Conservation (phyloP, 1,284 basidiomycete species). For the Melanopsichium pennsylvanicum region DNA sequence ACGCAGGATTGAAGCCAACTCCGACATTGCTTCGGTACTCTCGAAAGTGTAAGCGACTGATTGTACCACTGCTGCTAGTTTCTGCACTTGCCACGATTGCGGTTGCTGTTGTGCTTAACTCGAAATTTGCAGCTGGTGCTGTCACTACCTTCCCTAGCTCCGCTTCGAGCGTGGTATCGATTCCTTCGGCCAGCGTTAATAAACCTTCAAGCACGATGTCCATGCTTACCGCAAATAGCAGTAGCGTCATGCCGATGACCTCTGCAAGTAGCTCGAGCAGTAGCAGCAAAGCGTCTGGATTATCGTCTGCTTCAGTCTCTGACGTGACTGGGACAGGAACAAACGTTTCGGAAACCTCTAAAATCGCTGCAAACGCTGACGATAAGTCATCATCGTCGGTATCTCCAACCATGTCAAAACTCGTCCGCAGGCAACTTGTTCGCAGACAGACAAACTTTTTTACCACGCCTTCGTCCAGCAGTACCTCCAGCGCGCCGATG, state of each 20-base stretch:
- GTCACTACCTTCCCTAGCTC: background rate
- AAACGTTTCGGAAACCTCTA: background rate
- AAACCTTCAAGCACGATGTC: background rate
- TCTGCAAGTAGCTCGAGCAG: background rate
- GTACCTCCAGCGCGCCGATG: too few relatives aligned
- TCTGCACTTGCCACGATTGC: conserved; percentile 7
- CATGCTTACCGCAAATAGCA: background rate
- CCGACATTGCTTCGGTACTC: background rate
- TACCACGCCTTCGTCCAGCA: background rate
- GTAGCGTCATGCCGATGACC: background rate
- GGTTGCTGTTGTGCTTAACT: conserved; percentile 24
- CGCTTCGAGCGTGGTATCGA: too few relatives aligned
- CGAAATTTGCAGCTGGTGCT: conserved; percentile 16
- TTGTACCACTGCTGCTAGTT: conserved; percentile 12
- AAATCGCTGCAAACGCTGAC: too few relatives aligned
- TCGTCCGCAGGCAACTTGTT: conserved; percentile 18
- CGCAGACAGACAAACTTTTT: conserved; percentile 17
- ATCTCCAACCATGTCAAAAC: conserved; percentile 5
- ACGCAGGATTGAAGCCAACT: background rate
- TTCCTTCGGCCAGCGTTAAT: background rate
- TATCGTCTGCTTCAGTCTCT: background rate
- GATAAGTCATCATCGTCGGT: background rate
- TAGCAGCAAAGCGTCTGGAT: background rate
- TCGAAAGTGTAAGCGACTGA: conserved; percentile 10
- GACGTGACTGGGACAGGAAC: background rate